A percentile compares a stretch with the other conserved stretches of the same genome.
Conservation (phyloP, 2,329 filamentous ascomycete species). For the Alternaria gaisen region DNA sequence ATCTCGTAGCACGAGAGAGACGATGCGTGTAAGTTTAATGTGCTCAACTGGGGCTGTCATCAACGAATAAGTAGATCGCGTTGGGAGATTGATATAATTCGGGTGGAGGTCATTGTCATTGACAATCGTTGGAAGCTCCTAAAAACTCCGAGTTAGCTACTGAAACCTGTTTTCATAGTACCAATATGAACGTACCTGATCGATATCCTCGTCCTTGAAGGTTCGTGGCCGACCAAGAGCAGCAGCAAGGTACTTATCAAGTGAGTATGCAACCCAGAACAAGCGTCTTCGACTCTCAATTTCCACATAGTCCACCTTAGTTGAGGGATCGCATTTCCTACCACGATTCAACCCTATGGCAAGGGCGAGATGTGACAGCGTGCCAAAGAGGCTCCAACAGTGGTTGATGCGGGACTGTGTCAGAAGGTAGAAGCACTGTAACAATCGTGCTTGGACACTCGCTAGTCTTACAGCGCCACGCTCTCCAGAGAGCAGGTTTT, state of each 20-base stretch:
- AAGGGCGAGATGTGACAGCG: slow-evolving; percentile 62
- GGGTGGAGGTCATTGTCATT: slow-evolving; percentile 46
- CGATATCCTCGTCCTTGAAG: slow-evolving; percentile 70
- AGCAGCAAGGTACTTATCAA: slow-evolving; percentile 71
- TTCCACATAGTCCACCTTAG: slow-evolving; percentile 55
- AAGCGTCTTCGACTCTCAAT: slow-evolving; percentile 65
- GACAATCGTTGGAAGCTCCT: slow-evolving; percentile 49
- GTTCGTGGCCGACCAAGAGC: slow-evolving; percentile 68
- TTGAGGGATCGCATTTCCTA: slow-evolving; percentile 42
- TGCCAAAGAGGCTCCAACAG: slow-evolving; percentile 69
- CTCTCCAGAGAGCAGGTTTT: slow-evolving; percentile 59
- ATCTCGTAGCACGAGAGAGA: slow-evolving; percentile 56
- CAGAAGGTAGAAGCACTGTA: slow-evolving; percentile 67
- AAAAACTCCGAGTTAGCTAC: slow-evolving; percentile 4
- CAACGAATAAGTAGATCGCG: slow-evolving; percentile 45
- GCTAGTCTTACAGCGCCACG: slow-evolving; percentile 64
- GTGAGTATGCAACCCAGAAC: slow-evolving; percentile 70
- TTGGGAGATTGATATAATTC: slow-evolving; percentile 38
- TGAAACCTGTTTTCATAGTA: background rate
- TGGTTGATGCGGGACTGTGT: slow-evolving; percentile 68
- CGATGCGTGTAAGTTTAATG: slow-evolving; percentile 56
- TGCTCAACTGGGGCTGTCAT: slow-evolving; percentile 59
- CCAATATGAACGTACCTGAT: slow-evolving; percentile 59
- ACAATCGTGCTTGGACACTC: slow-evolving; percentile 65
- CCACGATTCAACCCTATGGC: slow-evolving; percentile 57